Base-by-base conservation (phyloP, 2,329 filamentous ascomycete species). In the Emergomyces orientalis region DNA sequence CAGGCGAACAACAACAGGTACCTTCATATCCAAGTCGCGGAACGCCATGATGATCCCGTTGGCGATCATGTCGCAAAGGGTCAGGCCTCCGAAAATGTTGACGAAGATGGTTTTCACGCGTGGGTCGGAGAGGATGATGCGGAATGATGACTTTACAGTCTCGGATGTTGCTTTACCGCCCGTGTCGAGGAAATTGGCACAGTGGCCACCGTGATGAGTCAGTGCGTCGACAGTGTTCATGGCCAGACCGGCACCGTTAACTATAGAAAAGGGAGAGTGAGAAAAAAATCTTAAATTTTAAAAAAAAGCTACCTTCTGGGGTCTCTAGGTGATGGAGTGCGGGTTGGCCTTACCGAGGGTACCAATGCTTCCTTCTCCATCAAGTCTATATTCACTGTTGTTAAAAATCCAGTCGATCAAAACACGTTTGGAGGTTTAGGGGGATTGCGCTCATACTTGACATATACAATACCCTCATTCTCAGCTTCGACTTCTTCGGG, bases 201-300 rank as follows among this genome's bases (percentile, higher is more conserved):
- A 87, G 41, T 80, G 76, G 1, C 89, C 89, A 9, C 87, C 87
- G 62, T 85, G 83, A 14, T 85, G 77, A 2, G 83, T 80, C 1
- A 96, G 83, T 0, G 89, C 88, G 72, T 96, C 91, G 64, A 92
- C 86, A 0, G 91, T 96, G 72, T 94, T 94, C 89, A 96, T 94
- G 0, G 91, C 91, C 1, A 96, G 82, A 0, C 91, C 91, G 0
- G 92, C 91, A 52, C 91, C 91, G 71, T 96, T 96, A 66, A 96
- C 90, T 66, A 66, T 61, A 34, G 55, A 37, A 51, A 37, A 34
- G 2, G 52, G 17, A 5, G 7, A 43, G 19, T 8, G 34, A 13
- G 41, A 9, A 57, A 34, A 25, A 55, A 19, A 19, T 19, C 7
- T n/a, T n/a, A n/a, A n/a, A 17, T 56, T 56, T 22, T 37, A 32